phyloP scores from a whole-genome alignment of 179 eudicot species.

The Kewa caespitosa region DNA sequence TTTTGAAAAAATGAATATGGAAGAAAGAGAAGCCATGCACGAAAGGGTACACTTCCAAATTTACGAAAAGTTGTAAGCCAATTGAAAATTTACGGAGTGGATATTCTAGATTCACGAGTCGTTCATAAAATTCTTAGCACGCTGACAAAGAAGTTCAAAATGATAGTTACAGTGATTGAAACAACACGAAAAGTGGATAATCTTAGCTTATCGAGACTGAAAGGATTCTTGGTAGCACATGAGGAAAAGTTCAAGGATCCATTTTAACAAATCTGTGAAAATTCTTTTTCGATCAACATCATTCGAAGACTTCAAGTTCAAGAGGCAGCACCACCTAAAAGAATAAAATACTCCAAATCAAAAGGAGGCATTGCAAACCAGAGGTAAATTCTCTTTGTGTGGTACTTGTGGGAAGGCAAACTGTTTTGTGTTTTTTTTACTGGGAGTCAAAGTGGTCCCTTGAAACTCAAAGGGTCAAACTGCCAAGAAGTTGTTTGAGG shows the following conservation, averaged over 20 bases:
- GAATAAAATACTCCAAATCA: too few relatives aligned
- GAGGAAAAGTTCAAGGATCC: too few relatives aligned
- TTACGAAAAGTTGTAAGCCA: conserved; percentile 8
- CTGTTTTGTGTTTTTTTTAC: too few relatives aligned
- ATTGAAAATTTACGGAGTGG: conserved; percentile 17
- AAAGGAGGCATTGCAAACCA: too few relatives aligned
- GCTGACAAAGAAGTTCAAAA: background rate
- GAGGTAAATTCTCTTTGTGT: background rate
- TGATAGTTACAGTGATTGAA: conserved; percentile 9
- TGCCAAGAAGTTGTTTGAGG: too few relatives aligned
- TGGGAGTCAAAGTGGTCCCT: too few relatives aligned
- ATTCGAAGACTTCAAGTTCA: too few relatives aligned
- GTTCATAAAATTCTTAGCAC: conserved; percentile 18
- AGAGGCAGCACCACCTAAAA: too few relatives aligned
- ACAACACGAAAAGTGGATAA: conserved; percentile 2
- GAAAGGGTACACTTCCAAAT: conserved; percentile 4
- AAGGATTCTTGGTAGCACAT: conserved; percentile 10
- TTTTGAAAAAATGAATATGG: conserved; percentile 24
- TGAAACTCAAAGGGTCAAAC: too few relatives aligned
- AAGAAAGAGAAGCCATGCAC: background rate
- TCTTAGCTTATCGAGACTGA: background rate
- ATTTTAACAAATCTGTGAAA: too few relatives aligned
- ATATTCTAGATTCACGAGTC: background rate
- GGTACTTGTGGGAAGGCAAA: background rate
- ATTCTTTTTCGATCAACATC: too few relatives aligned